Evolutionary conservation across 2,329 filamentous ascomycete genomes (phyloP).

Genomic region (Colletotrichum chrysophilum): DNA sequence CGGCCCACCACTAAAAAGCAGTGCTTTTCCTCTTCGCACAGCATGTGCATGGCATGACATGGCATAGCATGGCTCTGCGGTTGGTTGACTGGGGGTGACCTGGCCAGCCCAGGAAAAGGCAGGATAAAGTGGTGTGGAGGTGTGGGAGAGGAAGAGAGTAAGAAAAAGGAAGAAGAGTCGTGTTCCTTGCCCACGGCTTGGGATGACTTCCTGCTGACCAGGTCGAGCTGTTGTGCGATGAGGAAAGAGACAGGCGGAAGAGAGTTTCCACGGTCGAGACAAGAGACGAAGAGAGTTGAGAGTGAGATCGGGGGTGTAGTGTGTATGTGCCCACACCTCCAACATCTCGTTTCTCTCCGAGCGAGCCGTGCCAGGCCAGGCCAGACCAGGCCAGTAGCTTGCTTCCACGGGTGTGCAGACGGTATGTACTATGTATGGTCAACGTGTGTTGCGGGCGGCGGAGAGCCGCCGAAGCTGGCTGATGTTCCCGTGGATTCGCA

Average conservation of each 20-base stretch:
- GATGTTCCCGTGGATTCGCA: neutral
- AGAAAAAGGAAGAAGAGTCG: neutral
- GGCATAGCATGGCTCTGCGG: neutral
- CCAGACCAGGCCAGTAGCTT: neutral
- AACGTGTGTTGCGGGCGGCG: neutral
- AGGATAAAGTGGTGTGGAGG: neutral
- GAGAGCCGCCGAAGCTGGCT: neutral
- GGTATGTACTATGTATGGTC: neutral
- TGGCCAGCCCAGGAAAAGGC: neutral
- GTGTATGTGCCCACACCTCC: neutral
- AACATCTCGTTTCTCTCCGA: neutral
- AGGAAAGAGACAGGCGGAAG: neutral
- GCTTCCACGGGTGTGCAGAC: neutral
- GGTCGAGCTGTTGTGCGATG: neutral
- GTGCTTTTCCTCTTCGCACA: neutral
- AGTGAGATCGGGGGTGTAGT: neutral
- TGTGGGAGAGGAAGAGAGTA: neutral
- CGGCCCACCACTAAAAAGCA: neutral
- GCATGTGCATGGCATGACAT: constrained; percentile 1
- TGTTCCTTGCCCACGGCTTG: neutral
- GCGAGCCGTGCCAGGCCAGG: constrained; percentile 4
- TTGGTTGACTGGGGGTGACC: neutral
- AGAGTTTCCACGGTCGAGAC: neutral
- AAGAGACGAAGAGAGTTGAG: neutral
- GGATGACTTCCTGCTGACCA: neutral